A percentile compares a stretch with the other conserved stretches of the same genome.
Conservation (phyloP, 208 protist species). For the Leishmania major region DNA sequence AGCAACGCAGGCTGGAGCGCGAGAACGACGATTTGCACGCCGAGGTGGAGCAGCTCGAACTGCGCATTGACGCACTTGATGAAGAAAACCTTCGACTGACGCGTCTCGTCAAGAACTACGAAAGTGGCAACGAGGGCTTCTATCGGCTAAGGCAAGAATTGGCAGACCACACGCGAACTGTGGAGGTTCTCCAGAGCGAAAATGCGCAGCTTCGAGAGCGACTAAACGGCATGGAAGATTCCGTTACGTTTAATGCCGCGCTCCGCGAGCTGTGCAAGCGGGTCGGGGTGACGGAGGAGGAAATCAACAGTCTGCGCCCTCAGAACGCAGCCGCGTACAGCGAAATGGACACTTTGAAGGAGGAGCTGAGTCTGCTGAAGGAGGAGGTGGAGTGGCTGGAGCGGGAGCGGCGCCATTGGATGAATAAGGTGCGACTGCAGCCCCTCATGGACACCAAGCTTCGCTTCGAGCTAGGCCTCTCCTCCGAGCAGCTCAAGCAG, state of each 20-base stretch:
- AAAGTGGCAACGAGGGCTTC: constrained; percentile 77
- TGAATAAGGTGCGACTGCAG: constrained; percentile 91
- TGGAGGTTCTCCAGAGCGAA: constrained; percentile 80
- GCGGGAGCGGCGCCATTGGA: constrained; percentile 85
- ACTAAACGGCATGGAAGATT: constrained; percentile 85
- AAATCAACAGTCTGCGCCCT: constrained; percentile 81
- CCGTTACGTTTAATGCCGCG: constrained; percentile 80
- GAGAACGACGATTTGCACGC: constrained; percentile 75
- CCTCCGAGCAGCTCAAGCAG: constrained; percentile 79
- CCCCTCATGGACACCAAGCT: constrained; percentile 89
- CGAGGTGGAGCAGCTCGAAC: constrained; percentile 73
- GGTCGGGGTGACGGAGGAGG: constrained; percentile 84
- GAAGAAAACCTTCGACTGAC: constrained; percentile 66
- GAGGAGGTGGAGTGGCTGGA: constrained; percentile 91
- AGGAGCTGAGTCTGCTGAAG: constrained; percentile 76
- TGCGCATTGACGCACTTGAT: constrained; percentile 64
- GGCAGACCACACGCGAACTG: constrained; percentile 51
- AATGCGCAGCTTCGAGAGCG: constrained; percentile 82
- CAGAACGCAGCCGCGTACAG: constrained; percentile 62
- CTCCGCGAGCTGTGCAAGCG: constrained; percentile 79
- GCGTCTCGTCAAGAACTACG: constrained; percentile 70
- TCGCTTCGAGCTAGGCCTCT: constrained; percentile 82
- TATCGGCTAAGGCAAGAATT: constrained; percentile 62
- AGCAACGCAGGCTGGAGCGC: constrained; percentile 49
- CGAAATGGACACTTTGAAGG: constrained; percentile 82